These are phyloP conservation scores for Candida tropicalis DNA, from an alignment of 1,139 yeast genomes.

Conservation along the genomic window DNA sequence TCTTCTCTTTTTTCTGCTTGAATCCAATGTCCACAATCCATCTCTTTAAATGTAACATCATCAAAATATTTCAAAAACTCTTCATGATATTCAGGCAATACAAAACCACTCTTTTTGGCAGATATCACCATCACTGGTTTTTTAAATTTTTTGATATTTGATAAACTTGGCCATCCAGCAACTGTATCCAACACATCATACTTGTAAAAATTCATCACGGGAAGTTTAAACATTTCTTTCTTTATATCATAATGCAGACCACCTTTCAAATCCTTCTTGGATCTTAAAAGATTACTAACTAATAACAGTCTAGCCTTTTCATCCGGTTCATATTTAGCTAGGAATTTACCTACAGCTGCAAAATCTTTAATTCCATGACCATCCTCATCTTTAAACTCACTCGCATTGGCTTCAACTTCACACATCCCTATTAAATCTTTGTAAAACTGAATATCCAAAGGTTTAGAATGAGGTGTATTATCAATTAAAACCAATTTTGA, in stretches of 20 bases:
- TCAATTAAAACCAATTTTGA: constrained; percentile 48
- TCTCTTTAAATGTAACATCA: constrained; percentile 26
- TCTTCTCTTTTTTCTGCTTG: constrained; percentile 42
- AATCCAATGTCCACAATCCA: constrained; percentile 51
- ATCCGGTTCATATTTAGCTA: constrained; percentile 27
- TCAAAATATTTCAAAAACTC: constrained; percentile 43
- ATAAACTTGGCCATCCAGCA: constrained; percentile 48
- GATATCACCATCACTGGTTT: constrained; percentile 46
- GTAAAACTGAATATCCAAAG: constrained; percentile 28
- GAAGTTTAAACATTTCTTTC: constrained; percentile 27
- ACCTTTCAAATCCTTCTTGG: constrained; percentile 15
- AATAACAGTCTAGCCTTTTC: constrained; percentile 29
- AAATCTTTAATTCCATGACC: constrained; percentile 11
- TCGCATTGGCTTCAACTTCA: constrained; percentile 25
- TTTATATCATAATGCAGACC: constrained; percentile 13
- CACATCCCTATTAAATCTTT: constrained; percentile 36
- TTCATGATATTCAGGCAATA: constrained; percentile 27
- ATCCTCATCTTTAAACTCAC: constrained; percentile 7
- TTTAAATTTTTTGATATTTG: constrained; percentile 22
- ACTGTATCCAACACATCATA: constrained; percentile 33
- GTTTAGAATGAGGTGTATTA: constrained; percentile 43
- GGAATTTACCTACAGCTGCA: constrained; percentile 19
- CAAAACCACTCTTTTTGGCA: constrained; percentile 45
- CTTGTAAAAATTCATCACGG: constrained; percentile 28
- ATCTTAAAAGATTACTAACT: constrained; percentile 27